Percentiles rank a stretch among this genome's conserved stretches.
phyloP scores from a whole-genome alignment of 257 asterid species.

The Nicotiana paniculata region DNA sequence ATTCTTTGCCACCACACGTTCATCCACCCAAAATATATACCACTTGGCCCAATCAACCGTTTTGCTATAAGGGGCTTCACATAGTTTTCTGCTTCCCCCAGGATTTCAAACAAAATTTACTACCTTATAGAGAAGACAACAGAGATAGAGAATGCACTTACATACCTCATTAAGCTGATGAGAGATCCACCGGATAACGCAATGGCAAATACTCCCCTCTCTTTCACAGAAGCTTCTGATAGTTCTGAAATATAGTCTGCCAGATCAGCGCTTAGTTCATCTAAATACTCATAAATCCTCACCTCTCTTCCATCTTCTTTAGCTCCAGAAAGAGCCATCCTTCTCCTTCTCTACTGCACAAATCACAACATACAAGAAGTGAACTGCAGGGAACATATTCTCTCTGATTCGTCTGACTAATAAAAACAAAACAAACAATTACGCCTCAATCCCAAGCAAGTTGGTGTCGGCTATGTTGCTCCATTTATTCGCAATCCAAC shows the following conservation, averaged over 20 bases:
- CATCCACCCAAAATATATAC: constrained; percentile 82
- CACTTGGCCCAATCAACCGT: constrained; percentile 92
- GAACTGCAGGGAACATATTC: too few relatives aligned
- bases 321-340: constrained; percentile 51
- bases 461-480: not conserved
- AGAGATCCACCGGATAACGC: constrained; percentile 96
- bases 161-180: constrained; percentile 59
- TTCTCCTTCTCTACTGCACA: constrained; percentile 34
- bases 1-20: constrained; percentile 75
- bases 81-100: constrained; percentile 56
- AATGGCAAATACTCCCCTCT: constrained; percentile 65
- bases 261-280: constrained; percentile 55
- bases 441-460: not conserved
- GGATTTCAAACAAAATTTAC: not conserved
- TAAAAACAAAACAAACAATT: not conserved
- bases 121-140: too few relatives aligned
- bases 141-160: not conserved
- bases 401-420: too few relatives aligned
- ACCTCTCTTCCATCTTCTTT: constrained; percentile 52
- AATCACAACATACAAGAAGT: not conserved
- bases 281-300: constrained; percentile 55
- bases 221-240: constrained; percentile 75
- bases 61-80: constrained; percentile 76
- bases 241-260: constrained; percentile 79
- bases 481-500: too few relatives aligned